Percentiles rank a stretch among this genome's conserved stretches.
Conservation (phyloP, 2,329 filamentous ascomycete genomes). For the Colletotrichum spaethianum region DNA sequence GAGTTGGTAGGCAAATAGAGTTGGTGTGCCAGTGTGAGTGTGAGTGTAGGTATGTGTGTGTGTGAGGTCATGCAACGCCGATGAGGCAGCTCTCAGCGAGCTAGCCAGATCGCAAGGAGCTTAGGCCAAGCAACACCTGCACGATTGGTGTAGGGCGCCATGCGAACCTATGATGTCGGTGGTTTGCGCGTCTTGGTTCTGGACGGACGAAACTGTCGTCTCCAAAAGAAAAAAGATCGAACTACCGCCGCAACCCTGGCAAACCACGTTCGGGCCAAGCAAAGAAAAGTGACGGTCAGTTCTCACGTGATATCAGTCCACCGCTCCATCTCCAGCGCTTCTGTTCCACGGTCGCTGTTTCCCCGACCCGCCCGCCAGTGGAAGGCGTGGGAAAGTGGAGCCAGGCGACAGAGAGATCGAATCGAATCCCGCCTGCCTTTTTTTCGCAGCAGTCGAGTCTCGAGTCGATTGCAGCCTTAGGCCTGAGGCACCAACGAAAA, state of each 20-base stretch:
- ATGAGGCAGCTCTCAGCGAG: conserved; percentile 1
- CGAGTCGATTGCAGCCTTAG: neutral
- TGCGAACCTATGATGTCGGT: conserved; percentile 37
- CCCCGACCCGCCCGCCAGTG: conserved; percentile 21
- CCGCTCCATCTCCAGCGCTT: conserved; percentile 8
- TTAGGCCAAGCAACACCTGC: conserved; percentile 17
- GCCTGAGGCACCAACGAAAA: conserved; percentile 34
- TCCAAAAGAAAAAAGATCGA: neutral
- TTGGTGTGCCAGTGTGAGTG: neutral
- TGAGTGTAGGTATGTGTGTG: conserved; percentile 3
- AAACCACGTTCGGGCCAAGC: neutral
- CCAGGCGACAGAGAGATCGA: neutral
- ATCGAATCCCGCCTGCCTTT: neutral
- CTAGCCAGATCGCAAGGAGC: conserved; percentile 30
- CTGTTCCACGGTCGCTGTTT: conserved; percentile 13
- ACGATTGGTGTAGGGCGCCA: conserved; percentile 17
- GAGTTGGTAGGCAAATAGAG: neutral
- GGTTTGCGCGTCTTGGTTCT: conserved; percentile 3
- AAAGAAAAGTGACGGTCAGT: neutral
- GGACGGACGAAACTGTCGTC: conserved; percentile 19
- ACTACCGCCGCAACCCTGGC: neutral
- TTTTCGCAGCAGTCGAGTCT: neutral
- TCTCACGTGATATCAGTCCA: conserved; percentile 49
- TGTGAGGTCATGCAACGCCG: conserved; percentile 32
- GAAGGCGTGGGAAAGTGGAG: conserved; percentile 5